Base-by-base conservation (phyloP, 1,284 basidiomycete species). In the Cutaneotrichosporon cavernicola region DNA sequence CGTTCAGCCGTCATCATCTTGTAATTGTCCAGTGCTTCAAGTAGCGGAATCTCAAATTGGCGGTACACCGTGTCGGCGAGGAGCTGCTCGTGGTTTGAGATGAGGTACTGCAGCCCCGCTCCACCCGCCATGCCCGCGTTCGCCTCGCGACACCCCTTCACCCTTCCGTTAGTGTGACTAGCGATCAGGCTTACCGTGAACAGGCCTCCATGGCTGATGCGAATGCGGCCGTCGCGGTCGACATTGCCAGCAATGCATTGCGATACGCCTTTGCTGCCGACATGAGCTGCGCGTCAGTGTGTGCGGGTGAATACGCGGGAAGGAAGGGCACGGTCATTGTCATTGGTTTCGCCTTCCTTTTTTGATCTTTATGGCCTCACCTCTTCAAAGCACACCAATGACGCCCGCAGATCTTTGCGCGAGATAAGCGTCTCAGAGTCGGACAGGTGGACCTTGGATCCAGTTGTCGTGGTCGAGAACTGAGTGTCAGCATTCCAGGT, bases 71-170 rank as follows among this genome's bases (percentile, higher is more conserved):
- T 87, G 73, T 93, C 91, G 36, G 91, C 87, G 73, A 97, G 82
- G 61, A 97, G 86, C 77, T 93, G 91, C 85, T 91, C 92, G 73
- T 96, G 92, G 79, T 96, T 96, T 61, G 90, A 89, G 73, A 96
- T 89, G 69, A 97, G 86, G 79, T 93, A 91, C 78, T 97, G 92
- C 58, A 97, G 82, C 2, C 94, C 94, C 18, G 90, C 88, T n/a
- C 90, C 88, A 38, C 76, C 78, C 6, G 90, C 91, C 74, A 93
- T 87, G 7, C 70, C 74, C 53, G 75, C 73, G 53, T 78, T 77
- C 14, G 77, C 72, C 7, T 72, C 65, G 7, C 76, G 67, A 56
- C 78, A 80, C 1, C 79, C 77, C 66, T 79, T 79, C 21, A 80
- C 72, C 32, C 78, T 78, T 63, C 2, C 18, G 43, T 64, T 18